Evolutionary conservation across 352 stramenopile genomes (phyloP).

Genomic region (Phytophthora palmivora): DNA sequence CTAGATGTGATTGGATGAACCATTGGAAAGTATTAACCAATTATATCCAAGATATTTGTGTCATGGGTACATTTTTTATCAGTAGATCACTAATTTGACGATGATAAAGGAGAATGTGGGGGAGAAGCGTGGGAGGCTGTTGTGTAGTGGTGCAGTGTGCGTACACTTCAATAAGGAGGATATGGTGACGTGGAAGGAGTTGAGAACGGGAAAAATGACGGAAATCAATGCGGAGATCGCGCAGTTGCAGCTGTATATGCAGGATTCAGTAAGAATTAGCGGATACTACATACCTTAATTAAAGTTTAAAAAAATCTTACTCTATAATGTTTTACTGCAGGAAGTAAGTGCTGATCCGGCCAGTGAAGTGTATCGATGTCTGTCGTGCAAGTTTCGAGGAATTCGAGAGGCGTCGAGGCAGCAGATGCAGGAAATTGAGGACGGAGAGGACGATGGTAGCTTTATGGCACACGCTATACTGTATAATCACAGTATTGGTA

Average conservation of each 20-base stretch:
- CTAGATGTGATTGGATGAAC: not conserved
- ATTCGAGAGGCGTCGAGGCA: constrained; percentile 36
- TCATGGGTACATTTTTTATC: not conserved
- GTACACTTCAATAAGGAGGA: constrained; percentile 22
- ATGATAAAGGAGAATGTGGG: constrained; percentile 15
- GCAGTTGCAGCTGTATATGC: constrained; percentile 28
- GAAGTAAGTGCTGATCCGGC: constrained; percentile 9
- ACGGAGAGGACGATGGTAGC: constrained; percentile 40
- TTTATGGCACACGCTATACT: constrained; percentile 78
- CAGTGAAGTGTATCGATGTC: constrained; percentile 49
- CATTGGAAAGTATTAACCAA: not conserved
- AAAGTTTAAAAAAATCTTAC: constrained; percentile 1
- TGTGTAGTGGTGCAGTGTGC: constrained; percentile 26
- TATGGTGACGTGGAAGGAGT: constrained; percentile 9
- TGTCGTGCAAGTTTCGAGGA: constrained; percentile 61
- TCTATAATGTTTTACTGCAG: constrained; percentile 15
- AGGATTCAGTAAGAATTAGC: constrained; percentile 22
- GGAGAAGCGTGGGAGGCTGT: constrained; percentile 26
- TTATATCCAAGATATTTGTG: not conserved
- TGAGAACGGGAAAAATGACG: not conserved
- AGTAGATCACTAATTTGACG: too few relatives aligned
- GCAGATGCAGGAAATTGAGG: constrained; percentile 30
- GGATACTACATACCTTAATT: not conserved
- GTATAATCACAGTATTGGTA: constrained; percentile 67
- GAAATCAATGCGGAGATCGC: constrained; percentile 3